Evolutionary conservation across 2,329 filamentous ascomycete species (phyloP), one percentile per base, ranked within the genome.

Genomic region (Aspergillus aculeatinus): DNA sequence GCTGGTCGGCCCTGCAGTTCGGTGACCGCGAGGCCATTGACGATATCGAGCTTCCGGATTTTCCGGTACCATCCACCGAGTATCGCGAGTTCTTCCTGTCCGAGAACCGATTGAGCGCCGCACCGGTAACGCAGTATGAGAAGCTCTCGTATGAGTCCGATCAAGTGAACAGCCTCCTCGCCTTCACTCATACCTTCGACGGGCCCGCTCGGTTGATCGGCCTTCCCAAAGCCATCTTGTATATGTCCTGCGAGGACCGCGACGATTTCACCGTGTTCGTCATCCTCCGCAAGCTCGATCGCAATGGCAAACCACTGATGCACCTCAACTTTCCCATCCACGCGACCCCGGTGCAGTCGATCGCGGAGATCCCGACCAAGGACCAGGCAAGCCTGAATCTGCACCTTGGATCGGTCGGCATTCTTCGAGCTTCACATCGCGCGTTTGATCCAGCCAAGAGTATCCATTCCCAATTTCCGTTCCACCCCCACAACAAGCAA

Each of bases 201-300:
- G 63, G 76, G 50, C 66, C 66, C 2, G 74, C 77, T 0, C 67
- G 74, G 2, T 65, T 82, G 4, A 74, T 80, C 29, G 80, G 80
- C 4, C 66, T 77, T 1, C 73, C 80, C 14, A 81, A 81, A 62
- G 77, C 77, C 0, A 65, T 75, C 1, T 68, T 83, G 1, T 80
- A 78, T 69, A 77, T 82, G 67, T 80, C 77, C 0, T 77, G 74
- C 61, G 60, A 65, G 1, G 73, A 74, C 9, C 66, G 68, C 14
- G 72, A 82, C 60, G 81, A 82, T 60, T 72, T 82, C 61, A 74
- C 72, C 44, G 74, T 81, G 12, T 81, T 75, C 59, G 72, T 80
- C 6, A 71, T 77, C 2, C 53, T 82, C 2, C 72, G 79, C 10
- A 83, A 83, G 63, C 65, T 74, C 19, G 76, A 79, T 58, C 71